Base-by-base conservation (phyloP, 169 alveolate genomes). In the Eimeria sp. region DNA sequence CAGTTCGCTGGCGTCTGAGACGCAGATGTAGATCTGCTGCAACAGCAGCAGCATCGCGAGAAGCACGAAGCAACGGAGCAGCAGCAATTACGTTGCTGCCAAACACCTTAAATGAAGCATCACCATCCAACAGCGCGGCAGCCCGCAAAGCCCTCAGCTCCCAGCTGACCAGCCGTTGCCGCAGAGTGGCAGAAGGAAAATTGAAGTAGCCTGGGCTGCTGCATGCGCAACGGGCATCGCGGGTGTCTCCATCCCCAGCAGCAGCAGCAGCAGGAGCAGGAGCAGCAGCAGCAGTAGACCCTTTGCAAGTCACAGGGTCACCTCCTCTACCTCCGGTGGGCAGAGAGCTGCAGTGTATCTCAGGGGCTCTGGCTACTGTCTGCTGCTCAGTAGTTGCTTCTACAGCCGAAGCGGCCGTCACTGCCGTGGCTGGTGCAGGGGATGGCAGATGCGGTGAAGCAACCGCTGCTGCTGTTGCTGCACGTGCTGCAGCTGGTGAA, bases 11-110 rank as follows among this genome's bases (percentile, higher is more conserved):
- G 27, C 91, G 74, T 16, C 62, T 33, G 30, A 85, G 91, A 18
- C 91, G 91, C 80, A 20, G 43, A 13, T 62, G 91, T 23, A 85
- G 78, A 18, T 85, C 91, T 9, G 91, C 91, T 30, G 91, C 91
- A 2, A 85, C 91, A 20, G 91, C 91, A 62, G 91, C 80, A 30
- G 91, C 91, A 85, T 58, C 91, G 16, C 91, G 91, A n/a, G 91
- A 49, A 37, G 78, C 78, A 49, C 66, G 27, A 4, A 85, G 91
- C 62, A 62, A 68, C 0, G 91, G 62, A 49, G 78, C 91, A 33
- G 91, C 91, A 25, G 78, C 64, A 27, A 20, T 14, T 1, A 85
- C 27, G 64, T 85, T 85, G 80, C 76, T 58, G 68, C 91, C 91
- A 60, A 85, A 85, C 27, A 37, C 27, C 62, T 23, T 85, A n/a